Base-by-base conservation (phyloP, 1,284 basidiomycete genomes). In the Microbotryum scabiosae region DNA sequence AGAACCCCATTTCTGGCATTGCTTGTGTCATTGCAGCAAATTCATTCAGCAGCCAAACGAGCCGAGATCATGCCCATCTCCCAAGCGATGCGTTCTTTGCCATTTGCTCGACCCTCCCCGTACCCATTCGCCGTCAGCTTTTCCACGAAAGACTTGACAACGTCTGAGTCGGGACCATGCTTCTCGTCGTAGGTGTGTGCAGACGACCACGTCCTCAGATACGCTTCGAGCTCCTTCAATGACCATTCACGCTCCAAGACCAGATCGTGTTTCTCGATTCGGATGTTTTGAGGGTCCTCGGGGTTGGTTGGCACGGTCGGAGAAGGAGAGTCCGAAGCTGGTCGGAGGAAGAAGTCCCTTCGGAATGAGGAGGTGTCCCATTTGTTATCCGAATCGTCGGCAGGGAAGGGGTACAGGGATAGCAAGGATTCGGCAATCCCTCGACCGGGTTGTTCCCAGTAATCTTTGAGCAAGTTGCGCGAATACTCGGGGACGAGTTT, bases 371-470 rank as follows among this genome's bases (percentile, higher is more conserved):
- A 20, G 18, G 16, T 16, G 16, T 46, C 30, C 30, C 84, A 4
- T 82, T 73, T 41, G 82, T 76, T 57, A 81, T 76, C 58, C 73
- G 54, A 74, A 77, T 71, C 63, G 77, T 36, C 68, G 58, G 75
- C 70, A 0, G 86, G 83, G 61, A 83, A 80, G 0, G 86, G 85
- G 16, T 91, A 79, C 32, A 82, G 82, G 8, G 82, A 76, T 0
- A 91, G 79, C 66, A 87, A 83, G 12, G 81, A 80, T 54, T 88
- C 86, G 21, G 91, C 77, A 64, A 90, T 86, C 0, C 79, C 79
- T 10, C 90, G 80, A 2, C 90, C 89, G 0, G 89, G 90, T 55
- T 85, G 84, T 66, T 89, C 80, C 82, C 87, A 92, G 71, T 88
- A 82, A 0, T 87, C 88, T 61, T 51, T 18, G 2, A 90, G 73